Conservation (phyloP, 2,329 filamentous ascomycete species). For the Magnaporthiopsis poae region DNA sequence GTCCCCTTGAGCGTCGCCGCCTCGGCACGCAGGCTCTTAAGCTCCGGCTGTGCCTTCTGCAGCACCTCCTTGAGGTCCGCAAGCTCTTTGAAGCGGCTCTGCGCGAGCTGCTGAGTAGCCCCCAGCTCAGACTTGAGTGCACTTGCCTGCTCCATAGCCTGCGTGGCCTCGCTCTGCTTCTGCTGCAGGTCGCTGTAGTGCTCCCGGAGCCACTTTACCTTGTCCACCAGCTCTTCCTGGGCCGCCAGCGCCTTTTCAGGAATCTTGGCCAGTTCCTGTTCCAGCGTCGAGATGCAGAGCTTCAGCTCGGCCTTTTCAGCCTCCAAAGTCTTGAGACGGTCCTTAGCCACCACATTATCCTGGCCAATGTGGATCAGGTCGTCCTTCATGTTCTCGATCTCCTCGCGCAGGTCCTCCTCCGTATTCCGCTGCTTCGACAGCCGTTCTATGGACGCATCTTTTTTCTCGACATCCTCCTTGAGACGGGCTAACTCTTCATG, state of each 20-base stretch:
- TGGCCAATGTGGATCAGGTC: slow-evolving; percentile 70
- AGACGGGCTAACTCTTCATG: slow-evolving; percentile 41
- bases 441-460: slow-evolving; percentile 62
- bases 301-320: slow-evolving; percentile 59
- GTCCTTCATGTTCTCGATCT: slow-evolving; percentile 75
- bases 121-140: slow-evolving; percentile 72
- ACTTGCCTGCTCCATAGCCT: slow-evolving; percentile 30
- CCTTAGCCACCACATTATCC: slow-evolving; percentile 74
- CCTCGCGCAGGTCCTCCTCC: slow-evolving; percentile 70
- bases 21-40: slow-evolving; percentile 69
- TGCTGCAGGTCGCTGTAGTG: slow-evolving; percentile 60
- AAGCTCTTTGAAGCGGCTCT: slow-evolving; percentile 79
- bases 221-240: slow-evolving; percentile 39
- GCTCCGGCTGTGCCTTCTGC: slow-evolving; percentile 76
- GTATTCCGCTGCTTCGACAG: slow-evolving; percentile 61
- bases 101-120: slow-evolving; percentile 76
- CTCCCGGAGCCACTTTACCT: slow-evolving; percentile 45
- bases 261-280: slow-evolving; percentile 51
- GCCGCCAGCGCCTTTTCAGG: neutral
- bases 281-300: slow-evolving; percentile 54
- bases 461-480: slow-evolving; percentile 47
- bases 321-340: slow-evolving; percentile 61
- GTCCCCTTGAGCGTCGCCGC: slow-evolving; percentile 61
- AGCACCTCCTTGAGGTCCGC: slow-evolving; percentile 69
- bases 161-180: slow-evolving; percentile 28